phyloP scores from a whole-genome alignment of 352 stramenopile genomes.

The Phytopythium litorale region DNA sequence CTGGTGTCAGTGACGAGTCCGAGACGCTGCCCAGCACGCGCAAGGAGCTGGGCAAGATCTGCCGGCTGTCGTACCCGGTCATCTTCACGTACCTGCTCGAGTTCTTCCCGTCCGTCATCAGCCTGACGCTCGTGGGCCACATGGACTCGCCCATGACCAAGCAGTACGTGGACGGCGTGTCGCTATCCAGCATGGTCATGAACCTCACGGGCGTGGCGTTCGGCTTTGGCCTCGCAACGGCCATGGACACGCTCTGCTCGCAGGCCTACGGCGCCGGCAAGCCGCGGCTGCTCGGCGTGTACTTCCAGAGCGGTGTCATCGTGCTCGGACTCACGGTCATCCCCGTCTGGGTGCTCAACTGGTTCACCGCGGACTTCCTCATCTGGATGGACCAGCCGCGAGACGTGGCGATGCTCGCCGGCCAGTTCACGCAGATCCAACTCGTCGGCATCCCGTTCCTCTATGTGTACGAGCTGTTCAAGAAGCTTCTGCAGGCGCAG shows the following conservation, averaged over 20 bases:
- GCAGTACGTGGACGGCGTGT: conserved; percentile 65
- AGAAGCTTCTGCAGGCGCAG: conserved; percentile 83
- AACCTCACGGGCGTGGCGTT: conserved; percentile 80
- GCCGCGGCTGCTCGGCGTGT: conserved; percentile 73
- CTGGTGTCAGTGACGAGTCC: conserved; percentile 11
- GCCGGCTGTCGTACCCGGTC: conserved; percentile 50
- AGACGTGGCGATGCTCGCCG: conserved; percentile 59
- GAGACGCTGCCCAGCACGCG: conserved; percentile 22
- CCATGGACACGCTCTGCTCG: conserved; percentile 87
- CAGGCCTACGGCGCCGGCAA: conserved; percentile 78
- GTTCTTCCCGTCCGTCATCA: conserved; percentile 61
- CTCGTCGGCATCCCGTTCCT: conserved; percentile 77
- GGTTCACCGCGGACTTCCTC: conserved; percentile 63
- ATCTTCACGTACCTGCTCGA: conserved; percentile 74
- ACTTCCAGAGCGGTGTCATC: conserved; percentile 75
- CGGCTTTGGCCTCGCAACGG: conserved; percentile 75
- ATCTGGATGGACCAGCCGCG: conserved; percentile 55
- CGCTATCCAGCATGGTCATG: conserved; percentile 72
- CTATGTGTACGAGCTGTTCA: conserved; percentile 83
- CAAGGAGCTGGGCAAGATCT: conserved; percentile 27
- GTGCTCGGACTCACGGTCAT: conserved; percentile 56
- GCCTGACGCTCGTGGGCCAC: conserved; percentile 64
- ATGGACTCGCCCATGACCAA: conserved; percentile 67
- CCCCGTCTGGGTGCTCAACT: conserved; percentile 69
- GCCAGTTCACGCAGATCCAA: conserved; percentile 62